These are phyloP conservation scores for Morella rubra DNA, from an alignment of 306 rosid genomes.

Conservation along the genomic window DNA sequence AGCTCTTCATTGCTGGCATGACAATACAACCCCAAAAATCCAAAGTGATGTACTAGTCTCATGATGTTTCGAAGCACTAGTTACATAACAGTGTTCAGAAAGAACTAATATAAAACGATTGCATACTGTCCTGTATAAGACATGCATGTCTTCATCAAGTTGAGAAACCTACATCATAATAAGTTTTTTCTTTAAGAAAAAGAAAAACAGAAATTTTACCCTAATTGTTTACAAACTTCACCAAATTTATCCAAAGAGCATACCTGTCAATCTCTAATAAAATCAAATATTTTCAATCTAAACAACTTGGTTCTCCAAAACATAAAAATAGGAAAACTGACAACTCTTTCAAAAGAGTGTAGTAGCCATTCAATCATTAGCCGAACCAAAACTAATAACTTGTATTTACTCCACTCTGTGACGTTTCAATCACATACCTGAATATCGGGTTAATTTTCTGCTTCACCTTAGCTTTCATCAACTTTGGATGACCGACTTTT, in stretches of 20 bases:
- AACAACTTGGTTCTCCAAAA: neutral
- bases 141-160: too few relatives aligned
- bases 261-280: neutral
- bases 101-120: too few relatives aligned
- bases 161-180: too few relatives aligned
- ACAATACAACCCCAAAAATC: too few relatives aligned
- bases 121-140: too few relatives aligned
- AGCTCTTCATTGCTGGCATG: too few relatives aligned
- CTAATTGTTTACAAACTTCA: neutral
- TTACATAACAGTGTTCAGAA: too few relatives aligned
- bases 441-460: constrained; percentile 13
- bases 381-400: neutral
- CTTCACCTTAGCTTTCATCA: neutral
- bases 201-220: neutral
- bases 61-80: too few relatives aligned
- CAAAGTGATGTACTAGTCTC: too few relatives aligned
- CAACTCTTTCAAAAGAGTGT: too few relatives aligned
- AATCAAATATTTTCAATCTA: neutral
- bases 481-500: neutral
- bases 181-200: too few relatives aligned
- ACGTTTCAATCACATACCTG: constrained; percentile 17
- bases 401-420: neutral
- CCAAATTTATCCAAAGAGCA: neutral
- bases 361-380: too few relatives aligned
- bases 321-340: neutral